Base-by-base conservation (phyloP, 2,329 filamentous ascomycete genomes). In the Biscogniauxia marginata region DNA sequence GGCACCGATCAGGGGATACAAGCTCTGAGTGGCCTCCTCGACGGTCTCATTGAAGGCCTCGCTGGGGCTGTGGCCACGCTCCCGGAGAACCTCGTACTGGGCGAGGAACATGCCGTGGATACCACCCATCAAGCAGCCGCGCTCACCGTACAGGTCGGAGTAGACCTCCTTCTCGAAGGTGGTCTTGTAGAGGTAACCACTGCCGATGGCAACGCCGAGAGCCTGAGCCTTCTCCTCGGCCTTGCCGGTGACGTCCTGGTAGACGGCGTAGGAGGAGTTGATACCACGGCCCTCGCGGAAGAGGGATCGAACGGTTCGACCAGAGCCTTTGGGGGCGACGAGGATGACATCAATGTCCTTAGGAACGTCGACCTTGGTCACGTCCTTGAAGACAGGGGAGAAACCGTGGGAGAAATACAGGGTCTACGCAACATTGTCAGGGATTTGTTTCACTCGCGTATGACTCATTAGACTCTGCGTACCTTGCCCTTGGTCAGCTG, bases 81-180 rank as follows among this genome's bases (percentile, higher is more conserved):
- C 95, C 74, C 95, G 93, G 79, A 99, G 93, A 68, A 99, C 95
- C 86, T 99, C 95, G 86, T 99, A 99, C 84, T 99, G 95, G 62
- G 95, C 95, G 68, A 99, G 91, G 90, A 99, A 99, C 95, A 99
- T 99, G 76, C 95, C 95, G 86, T 99, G 95, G 80, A 99, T 99
- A 79, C 95, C 95, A 71, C 95, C 95, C 95, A 99, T 99, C 73
- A 99, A 84, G 88, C 95, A 99, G 76, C 95, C 95, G 82, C 95
- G 93, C 89, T 99, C 95, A 79, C 95, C 95, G 84, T 99, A 99
- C 68, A 99, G 88, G 81, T 98, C 95, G 63, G 92, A 97, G 90
- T 96, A 96, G 75, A 99, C 95, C 84, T 99, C 95, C 89, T 99
- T 99, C 87, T 99, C 89, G 74, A 99, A 99, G 76, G 95, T 99